These are phyloP conservation scores for Fragilaria radians DNA, from an alignment of 108 stramenopile species.

Conservation along the genomic window DNA sequence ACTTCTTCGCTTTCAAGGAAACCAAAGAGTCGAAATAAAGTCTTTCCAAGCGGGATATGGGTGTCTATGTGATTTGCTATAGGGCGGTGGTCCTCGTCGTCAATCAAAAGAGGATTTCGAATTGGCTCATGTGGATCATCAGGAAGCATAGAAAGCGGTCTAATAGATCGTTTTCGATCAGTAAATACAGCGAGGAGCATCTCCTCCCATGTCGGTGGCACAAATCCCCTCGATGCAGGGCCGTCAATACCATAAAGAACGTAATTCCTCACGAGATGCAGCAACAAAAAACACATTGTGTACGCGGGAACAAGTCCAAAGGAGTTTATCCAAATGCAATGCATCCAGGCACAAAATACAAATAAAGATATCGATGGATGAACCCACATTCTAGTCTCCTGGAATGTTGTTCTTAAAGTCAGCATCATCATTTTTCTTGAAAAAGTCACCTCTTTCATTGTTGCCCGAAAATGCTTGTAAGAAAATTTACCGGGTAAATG, in stretches of 20 bases:
- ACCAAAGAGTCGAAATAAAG: slow-evolving; percentile 16
- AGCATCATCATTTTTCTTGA: slow-evolving; percentile 22
- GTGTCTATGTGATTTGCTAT: background rate
- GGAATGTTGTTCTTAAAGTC: background rate
- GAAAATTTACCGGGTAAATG: slow-evolving; percentile 54
- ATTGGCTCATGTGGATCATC: background rate
- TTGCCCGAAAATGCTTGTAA: slow-evolving; percentile 25
- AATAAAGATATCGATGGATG: slow-evolving; percentile 38
- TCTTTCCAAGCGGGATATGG: slow-evolving; percentile 1
- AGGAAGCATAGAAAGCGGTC: slow-evolving; percentile 18
- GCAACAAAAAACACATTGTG: slow-evolving; percentile 27
- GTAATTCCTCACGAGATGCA: slow-evolving; percentile 35
- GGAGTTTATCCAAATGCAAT: slow-evolving; percentile 33
- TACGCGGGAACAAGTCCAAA: slow-evolving; percentile 34
- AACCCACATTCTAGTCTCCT: slow-evolving; percentile 21
- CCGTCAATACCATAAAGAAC: slow-evolving; percentile 39
- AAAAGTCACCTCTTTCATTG: slow-evolving; percentile 34
- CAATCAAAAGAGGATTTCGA: background rate
- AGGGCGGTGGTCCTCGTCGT: background rate
- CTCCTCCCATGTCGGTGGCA: slow-evolving; percentile 36
- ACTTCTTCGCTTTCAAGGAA: slow-evolving; percentile 8
- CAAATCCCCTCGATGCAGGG: slow-evolving; percentile 25
- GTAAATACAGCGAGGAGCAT: slow-evolving; percentile 21
- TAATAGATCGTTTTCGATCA: slow-evolving; percentile 13
- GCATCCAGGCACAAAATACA: slow-evolving; percentile 53